These are phyloP conservation scores for Phaeosphaeria sp. DNA, from an alignment of 2,329 filamentous ascomycete species.

Conservation along the genomic window DNA sequence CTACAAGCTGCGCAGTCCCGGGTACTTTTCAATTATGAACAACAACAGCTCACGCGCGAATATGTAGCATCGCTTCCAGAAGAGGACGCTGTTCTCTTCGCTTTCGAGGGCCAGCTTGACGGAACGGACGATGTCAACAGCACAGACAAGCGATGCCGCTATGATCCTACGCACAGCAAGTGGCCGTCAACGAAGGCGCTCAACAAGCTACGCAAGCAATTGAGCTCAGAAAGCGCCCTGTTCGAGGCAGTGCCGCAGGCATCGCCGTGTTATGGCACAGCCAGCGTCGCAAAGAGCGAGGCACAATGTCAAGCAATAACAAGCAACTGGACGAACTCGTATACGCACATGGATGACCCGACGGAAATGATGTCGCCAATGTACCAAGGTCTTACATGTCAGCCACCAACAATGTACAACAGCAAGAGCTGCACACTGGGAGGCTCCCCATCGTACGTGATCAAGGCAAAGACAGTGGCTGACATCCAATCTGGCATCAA, in stretches of 20 bases:
- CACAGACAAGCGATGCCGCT: slow-evolving; percentile 27
- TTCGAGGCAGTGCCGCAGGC: slow-evolving; percentile 29
- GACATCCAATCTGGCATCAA: slow-evolving; percentile 38
- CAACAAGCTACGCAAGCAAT: slow-evolving; percentile 26
- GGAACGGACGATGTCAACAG: slow-evolving; percentile 13
- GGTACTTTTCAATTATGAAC: slow-evolving; percentile 28
- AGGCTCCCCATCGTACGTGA: slow-evolving; percentile 34
- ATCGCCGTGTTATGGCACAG: slow-evolving; percentile 28
- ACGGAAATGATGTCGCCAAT: slow-evolving; percentile 34
- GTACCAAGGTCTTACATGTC: slow-evolving; percentile 37
- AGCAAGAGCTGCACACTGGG: slow-evolving; percentile 33
- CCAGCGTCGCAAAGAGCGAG: slow-evolving; percentile 26
- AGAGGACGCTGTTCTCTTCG: slow-evolving; percentile 28
- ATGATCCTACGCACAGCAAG: slow-evolving; percentile 26
- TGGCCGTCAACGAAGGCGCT: slow-evolving; percentile 35
- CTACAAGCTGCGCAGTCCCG: slow-evolving; percentile 17
- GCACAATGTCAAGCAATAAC: slow-evolving; percentile 28
- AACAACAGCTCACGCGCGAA: slow-evolving; percentile 31
- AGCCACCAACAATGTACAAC: slow-evolving; percentile 27
- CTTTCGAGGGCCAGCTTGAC: slow-evolving; percentile 24
- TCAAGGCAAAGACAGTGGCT: slow-evolving; percentile 30
- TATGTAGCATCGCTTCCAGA: slow-evolving; percentile 27
- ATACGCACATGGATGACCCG: slow-evolving; percentile 33
- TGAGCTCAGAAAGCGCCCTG: slow-evolving; percentile 27
- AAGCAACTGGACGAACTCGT: slow-evolving; percentile 24